phyloP scores from a whole-genome alignment of 768 basidiomycete genomes.

The Termitomyces sp. region DNA sequence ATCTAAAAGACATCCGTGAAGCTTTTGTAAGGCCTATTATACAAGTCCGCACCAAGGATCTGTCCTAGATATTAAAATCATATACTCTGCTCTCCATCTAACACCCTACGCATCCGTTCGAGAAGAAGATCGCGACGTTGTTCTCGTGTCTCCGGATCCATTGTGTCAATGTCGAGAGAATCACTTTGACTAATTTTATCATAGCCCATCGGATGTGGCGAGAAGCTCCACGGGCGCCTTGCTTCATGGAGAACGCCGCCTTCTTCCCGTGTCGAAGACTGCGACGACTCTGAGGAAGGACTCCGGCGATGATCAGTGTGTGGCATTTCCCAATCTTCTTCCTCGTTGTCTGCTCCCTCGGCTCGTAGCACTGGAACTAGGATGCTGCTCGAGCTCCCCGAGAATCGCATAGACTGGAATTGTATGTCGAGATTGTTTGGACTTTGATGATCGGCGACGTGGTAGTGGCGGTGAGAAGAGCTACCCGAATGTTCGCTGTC shows the following conservation, averaged over 20 bases:
- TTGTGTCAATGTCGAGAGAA: neutral
- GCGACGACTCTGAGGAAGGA: neutral
- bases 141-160: conserved; percentile 7
- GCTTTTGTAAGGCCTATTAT: neutral
- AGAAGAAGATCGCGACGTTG: conserved; percentile 10
- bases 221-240: neutral
- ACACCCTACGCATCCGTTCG: conserved; percentile 11
- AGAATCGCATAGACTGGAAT: conserved; percentile 7
- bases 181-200: neutral
- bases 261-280: neutral
- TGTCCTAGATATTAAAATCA: no score
- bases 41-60: neutral
- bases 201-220: neutral
- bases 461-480: neutral
- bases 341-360: neutral
- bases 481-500: neutral
- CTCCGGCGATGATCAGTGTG: neutral
- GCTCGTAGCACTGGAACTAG: neutral
- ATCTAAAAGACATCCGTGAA: neutral
- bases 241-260: neutral
- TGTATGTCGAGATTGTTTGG: neutral
- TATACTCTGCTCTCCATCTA: conserved; percentile 7
- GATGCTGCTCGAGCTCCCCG: neutral
- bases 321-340: neutral
- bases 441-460: neutral